A percentile compares a stretch with the other conserved stretches of the same genome.
Conservation (phyloP, 495 filamentous ascomycete species). For the Xylaria acuta region DNA sequence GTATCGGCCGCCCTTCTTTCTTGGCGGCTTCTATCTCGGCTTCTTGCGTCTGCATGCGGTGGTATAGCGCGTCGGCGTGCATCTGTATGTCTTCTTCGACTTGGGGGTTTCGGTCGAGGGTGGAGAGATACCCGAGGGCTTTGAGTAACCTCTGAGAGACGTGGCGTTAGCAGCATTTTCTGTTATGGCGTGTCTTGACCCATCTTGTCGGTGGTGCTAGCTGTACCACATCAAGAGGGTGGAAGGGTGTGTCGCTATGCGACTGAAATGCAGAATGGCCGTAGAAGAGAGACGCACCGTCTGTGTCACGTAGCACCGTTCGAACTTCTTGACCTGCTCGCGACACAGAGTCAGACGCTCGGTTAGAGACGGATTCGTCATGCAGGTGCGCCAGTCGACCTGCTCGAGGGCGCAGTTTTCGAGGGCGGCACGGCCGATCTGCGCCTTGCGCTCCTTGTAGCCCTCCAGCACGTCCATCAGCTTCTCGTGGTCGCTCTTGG, state of each 20-base stretch:
- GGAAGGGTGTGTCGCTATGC: background rate
- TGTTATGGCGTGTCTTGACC: slow-evolving; percentile 13
- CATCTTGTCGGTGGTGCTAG: background rate
- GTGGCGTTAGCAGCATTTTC: background rate
- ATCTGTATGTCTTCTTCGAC: slow-evolving; percentile 92
- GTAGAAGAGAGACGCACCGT: slow-evolving; percentile 57
- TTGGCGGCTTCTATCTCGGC: slow-evolving; percentile 68
- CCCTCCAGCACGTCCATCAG: slow-evolving; percentile 77
- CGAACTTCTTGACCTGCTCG: slow-evolving; percentile 70
- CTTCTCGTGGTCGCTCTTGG: slow-evolving; percentile 74
- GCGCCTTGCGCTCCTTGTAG: slow-evolving; percentile 79
- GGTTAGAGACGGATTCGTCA: slow-evolving; percentile 64
- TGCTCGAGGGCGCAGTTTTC: slow-evolving; percentile 95
- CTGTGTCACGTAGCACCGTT: slow-evolving; percentile 84
- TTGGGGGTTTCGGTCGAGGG: slow-evolving; percentile 64
- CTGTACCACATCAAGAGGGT: background rate
- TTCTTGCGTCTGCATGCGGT: slow-evolving; percentile 82
- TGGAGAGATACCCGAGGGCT: slow-evolving; percentile 85
- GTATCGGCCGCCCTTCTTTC: slow-evolving; percentile 61
- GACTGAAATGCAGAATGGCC: background rate
- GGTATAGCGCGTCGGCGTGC: slow-evolving; percentile 89
- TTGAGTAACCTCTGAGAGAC: slow-evolving; percentile 75
- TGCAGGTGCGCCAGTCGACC: slow-evolving; percentile 75
- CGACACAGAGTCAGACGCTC: slow-evolving; percentile 75
- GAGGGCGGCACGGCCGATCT: slow-evolving; percentile 80